Evolutionary conservation across 176 grass and related monocot genomes (phyloP), one percentile per base, ranked within the genome.

Genomic region (Musa schizocarpa): DNA sequence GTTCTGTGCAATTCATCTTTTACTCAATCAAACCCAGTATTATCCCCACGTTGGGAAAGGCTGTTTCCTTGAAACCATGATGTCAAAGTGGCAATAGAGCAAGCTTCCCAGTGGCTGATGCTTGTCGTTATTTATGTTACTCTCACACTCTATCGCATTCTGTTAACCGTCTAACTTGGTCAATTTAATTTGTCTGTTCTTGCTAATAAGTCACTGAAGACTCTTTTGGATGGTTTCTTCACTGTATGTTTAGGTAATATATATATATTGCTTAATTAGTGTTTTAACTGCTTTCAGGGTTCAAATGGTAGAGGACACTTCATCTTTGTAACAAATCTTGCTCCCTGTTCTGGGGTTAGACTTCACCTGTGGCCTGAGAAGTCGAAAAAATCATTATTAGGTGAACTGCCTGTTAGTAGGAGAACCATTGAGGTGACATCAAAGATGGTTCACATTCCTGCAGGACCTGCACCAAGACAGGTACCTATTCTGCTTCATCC

Each of bases 281-380:
- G 48, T 73, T 65, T 11, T 34, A 80, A 56, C 12, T 55, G 50
- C 21, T 57, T 57, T 74, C 76, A 97, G 95, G 90, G 88, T 78
- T 87, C 82, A 70, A 85, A 90, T 77, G 86, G 78, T 43, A 87
- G 72, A 87, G 80, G 89, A 49, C 80, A 98, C 65, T 98, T 98
- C 83, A 85, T 87, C 77, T 92, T 98, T 81, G 95, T 94, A 69
- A 98, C 90, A 83, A 98, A 98, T 91, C 84, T 98, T 77, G 75
- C 90, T 67, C 95, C 95, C 54, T 98, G 95, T 91, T 93, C 95
- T 82, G 90, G 90, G 54, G 88, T 94, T 67, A 89, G 95, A 70
- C 82, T 98, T 91, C 95, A 98, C 69, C 79, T 98, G 68, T 98
- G 95, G 95, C 86, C 86, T 78, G 86, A 86, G 87, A 98, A 82